Percentiles rank a stretch among this genome's conserved stretches.
Conservation (phyloP, 805 yeast genomes). For the Wickerhamiella allomyrinae region DNA sequence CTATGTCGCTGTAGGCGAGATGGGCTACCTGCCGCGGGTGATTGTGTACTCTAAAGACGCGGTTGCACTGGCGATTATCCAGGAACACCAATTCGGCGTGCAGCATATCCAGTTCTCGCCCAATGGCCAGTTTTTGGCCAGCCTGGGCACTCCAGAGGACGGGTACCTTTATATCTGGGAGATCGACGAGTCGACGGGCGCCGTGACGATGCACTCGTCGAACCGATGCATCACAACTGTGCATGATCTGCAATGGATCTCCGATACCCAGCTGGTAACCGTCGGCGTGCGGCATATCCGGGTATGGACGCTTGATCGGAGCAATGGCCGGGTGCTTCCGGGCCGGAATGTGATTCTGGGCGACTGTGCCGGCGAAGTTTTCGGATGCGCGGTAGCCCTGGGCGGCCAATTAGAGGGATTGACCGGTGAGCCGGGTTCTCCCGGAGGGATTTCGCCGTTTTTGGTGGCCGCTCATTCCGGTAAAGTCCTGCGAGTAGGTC, state of each 20-base stretch:
- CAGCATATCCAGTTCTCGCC: conserved; percentile 42
- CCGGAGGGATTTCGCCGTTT: conserved; percentile 9
- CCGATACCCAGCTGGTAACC: conserved; percentile 35
- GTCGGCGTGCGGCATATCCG: conserved; percentile 48
- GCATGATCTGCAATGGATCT: conserved; percentile 42
- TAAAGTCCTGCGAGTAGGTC: conserved; percentile 9
- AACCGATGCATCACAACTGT: conserved; percentile 52
- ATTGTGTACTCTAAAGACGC: conserved; percentile 25
- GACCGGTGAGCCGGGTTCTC: conserved; percentile 19
- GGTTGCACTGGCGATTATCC: conserved; percentile 38
- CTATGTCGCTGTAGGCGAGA: conserved; percentile 54
- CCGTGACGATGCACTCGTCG: conserved; percentile 31
- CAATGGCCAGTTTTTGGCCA: conserved; percentile 40
- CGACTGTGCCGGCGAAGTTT: conserved; percentile 33
- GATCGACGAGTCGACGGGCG: conserved; percentile 20
- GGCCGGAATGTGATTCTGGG: conserved; percentile 52
- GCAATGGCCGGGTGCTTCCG: conserved; percentile 25
- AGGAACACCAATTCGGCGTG: conserved; percentile 57
- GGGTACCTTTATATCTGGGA: conserved; percentile 55
- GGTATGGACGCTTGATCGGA: conserved; percentile 39
- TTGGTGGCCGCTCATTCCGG: conserved; percentile 13
- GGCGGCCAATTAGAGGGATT: conserved; percentile 21
- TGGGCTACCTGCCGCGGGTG: conserved; percentile 55
- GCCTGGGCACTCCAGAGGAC: conserved; percentile 55
- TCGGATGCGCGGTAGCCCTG: conserved; percentile 29